Evolutionary conservation across 495 filamentous ascomycete species (phyloP).

Genomic region (Penicillium desertorum): DNA sequence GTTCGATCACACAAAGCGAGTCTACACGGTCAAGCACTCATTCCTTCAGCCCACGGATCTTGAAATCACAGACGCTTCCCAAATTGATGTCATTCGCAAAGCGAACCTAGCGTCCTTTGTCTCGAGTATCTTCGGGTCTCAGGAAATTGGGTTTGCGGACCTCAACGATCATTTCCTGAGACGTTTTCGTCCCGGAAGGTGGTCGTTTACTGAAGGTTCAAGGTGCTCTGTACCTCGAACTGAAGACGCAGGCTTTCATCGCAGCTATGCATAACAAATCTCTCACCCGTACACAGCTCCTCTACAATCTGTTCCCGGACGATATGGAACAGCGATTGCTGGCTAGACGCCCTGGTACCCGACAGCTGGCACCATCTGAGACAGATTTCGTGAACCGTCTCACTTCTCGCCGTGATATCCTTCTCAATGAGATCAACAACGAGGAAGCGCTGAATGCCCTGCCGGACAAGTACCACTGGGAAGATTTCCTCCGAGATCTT

Average conservation of each 20-base stretch:
- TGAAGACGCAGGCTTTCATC: constrained; percentile 86
- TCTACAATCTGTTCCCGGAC: constrained; percentile 72
- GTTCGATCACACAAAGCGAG: constrained; percentile 77
- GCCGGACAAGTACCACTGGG: constrained; percentile 76
- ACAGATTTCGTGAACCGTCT: constrained; percentile 68
- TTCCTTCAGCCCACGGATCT: constrained; percentile 74
- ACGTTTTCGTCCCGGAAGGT: constrained; percentile 78
- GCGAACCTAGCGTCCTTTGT: constrained; percentile 87
- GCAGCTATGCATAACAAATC: constrained; percentile 66
- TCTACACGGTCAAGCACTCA: constrained; percentile 68
- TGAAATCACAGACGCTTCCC: constrained; percentile 63
- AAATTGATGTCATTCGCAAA: constrained; percentile 75
- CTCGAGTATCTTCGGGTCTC: constrained; percentile 75
- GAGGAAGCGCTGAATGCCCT: constrained; percentile 61
- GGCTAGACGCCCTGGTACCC: constrained; percentile 61
- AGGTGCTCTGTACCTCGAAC: constrained; percentile 70
- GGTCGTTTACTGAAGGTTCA: constrained; percentile 68
- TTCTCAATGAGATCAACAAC: constrained; percentile 62
- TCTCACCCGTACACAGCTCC: constrained; percentile 60
- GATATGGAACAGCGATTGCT: constrained; percentile 64
- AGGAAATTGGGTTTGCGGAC: constrained; percentile 79
- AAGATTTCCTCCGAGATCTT: constrained; percentile 72
- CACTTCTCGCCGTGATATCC: constrained; percentile 62
- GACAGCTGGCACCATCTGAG: constrained; percentile 67
- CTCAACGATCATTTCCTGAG: constrained; percentile 81